Evolutionary conservation across 371 early-diverging fungal species (phyloP).

Genomic region (Cokeromyces recurvatus): DNA sequence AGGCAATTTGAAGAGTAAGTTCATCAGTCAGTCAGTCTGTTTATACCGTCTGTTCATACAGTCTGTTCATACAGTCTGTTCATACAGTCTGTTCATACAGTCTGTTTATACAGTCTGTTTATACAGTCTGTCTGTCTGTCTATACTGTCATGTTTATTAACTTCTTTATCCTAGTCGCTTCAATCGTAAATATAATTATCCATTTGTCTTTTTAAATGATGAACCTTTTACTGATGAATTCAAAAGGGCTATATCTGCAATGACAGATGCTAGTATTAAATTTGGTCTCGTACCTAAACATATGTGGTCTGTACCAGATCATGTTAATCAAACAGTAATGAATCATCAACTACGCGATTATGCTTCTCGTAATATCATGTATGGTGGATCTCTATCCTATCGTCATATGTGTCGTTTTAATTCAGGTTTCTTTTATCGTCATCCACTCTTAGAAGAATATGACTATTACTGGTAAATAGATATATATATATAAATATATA

Average conservation of each 20-base stretch:
- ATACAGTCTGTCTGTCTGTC: neutral
- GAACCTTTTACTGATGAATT: conserved; percentile 75
- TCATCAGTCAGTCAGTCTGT: no score
- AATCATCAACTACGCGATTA: conserved; percentile 48
- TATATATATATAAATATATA: neutral
- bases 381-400: conserved; percentile 44
- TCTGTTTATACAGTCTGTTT: no score
- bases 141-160: neutral
- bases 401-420: conserved; percentile 54
- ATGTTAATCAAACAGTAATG: conserved; percentile 60
- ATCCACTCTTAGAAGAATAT: conserved; percentile 73
- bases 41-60: no score
- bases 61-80: no score
- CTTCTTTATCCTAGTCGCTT: conserved; percentile 51
- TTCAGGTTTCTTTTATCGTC: conserved; percentile 91
- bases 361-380: conserved; percentile 63
- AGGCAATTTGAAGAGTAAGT: conserved; percentile 70
- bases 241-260: conserved; percentile 48
- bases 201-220: conserved; percentile 89
- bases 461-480: conserved; percentile 87
- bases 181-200: conserved; percentile 81
- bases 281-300: conserved; percentile 62
- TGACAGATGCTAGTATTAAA: conserved; percentile 58
- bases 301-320: conserved; percentile 69
- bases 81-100: no score